phyloP scores from a whole-genome alignment of 108 stramenopile genomes.

The Nannochloropsis gaditana region DNA sequence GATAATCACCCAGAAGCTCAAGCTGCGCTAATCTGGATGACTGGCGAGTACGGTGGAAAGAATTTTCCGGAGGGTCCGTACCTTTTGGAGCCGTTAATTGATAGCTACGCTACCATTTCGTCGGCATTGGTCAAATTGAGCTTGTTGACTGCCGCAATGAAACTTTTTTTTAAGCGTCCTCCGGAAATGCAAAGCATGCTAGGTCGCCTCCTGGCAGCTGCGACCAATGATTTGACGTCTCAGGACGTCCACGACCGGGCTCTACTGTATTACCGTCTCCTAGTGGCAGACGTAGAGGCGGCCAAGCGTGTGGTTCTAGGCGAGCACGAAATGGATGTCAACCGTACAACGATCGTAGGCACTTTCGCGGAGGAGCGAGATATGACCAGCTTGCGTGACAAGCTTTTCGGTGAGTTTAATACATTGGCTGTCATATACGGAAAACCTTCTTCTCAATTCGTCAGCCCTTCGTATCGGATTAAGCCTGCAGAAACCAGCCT shows the following conservation, averaged over 20 bases:
- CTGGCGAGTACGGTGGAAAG: conserved; percentile 91
- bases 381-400: conserved; percentile 61
- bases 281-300: conserved; percentile 67
- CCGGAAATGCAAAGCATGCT: conserved; percentile 93
- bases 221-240: conserved; percentile 77
- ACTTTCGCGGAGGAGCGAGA: conserved; percentile 77
- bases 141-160: conserved; percentile 79
- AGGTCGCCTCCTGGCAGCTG: conserved; percentile 77
- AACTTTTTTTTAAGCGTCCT: conserved; percentile 93
- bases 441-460: conserved; percentile 51
- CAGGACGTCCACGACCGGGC: conserved; percentile 97
- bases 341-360: conserved; percentile 26
- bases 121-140: conserved; percentile 69
- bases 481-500: conserved; percentile 11
- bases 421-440: conserved; percentile 89
- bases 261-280: conserved; percentile 88
- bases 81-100: conserved; percentile 77
- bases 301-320: conserved; percentile 62
- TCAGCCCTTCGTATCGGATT: neutral
- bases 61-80: conserved; percentile 89
- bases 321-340: conserved; percentile 57
- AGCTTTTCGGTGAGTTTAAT: conserved; percentile 86
- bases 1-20: conserved; percentile 60
- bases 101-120: conserved; percentile 45
- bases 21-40: conserved; percentile 81